A percentile compares a stretch with the other conserved stretches of the same genome.
These are phyloP conservation scores for Croton setiger DNA, from an alignment of 441 rosid species.

Conservation along the genomic window DNA sequence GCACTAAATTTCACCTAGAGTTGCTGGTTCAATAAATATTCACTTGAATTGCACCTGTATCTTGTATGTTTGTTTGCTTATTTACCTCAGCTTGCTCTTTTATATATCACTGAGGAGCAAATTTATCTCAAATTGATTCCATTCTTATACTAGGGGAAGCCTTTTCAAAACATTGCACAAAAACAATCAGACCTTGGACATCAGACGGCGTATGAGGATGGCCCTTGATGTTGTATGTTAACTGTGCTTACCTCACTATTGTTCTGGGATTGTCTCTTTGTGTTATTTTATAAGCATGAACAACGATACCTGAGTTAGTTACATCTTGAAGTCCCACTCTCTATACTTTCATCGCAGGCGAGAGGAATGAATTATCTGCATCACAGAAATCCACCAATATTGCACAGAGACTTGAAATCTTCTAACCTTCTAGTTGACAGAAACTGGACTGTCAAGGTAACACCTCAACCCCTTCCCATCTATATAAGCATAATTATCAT, in stretches of 20 bases:
- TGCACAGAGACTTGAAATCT: constrained; percentile 84
- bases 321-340: constrained; percentile 9
- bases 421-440: constrained; percentile 82
- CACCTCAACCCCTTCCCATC: constrained; percentile 3
- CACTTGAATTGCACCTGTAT: neutral
- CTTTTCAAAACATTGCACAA: constrained; percentile 81
- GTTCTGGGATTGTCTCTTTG: neutral
- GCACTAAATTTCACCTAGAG: neutral
- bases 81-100: constrained; percentile 1
- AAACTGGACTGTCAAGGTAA: constrained; percentile 90
- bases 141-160: constrained; percentile 63
- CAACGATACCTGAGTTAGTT: neutral
- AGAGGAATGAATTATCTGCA: constrained; percentile 92
- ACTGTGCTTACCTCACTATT: constrained; percentile 8
- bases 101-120: neutral
- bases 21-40: neutral
- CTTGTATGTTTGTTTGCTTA: neutral
- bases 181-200: constrained; percentile 58
- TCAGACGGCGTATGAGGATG: constrained; percentile 66
- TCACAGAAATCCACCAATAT: constrained; percentile 75
- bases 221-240: constrained; percentile 77
- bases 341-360: constrained; percentile 46
- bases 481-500: neutral
- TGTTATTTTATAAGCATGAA: neutral
- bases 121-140: constrained; percentile 9